These are phyloP conservation scores for Potentilla sterilis DNA, from an alignment of 306 rosid genomes.

Conservation along the genomic window DNA sequence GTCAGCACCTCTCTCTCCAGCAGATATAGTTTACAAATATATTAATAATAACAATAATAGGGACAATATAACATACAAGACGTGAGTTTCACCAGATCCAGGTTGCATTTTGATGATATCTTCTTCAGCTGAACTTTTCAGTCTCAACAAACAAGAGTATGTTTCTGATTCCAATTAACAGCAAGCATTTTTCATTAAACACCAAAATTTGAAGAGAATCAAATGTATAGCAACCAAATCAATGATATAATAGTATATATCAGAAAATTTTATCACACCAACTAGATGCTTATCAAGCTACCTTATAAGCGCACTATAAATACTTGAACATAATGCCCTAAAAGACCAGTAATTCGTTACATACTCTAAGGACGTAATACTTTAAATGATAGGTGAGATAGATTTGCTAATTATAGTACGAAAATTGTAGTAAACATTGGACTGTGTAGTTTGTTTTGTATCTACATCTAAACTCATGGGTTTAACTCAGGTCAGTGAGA, in stretches of 20 bases:
- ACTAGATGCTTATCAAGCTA: neutral
- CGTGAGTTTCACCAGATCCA: constrained; percentile 87
- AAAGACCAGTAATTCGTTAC: too few relatives aligned
- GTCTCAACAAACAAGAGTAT: constrained; percentile 68
- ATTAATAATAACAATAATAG: constrained; percentile 1
- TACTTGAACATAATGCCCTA: neutral
- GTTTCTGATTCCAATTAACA: constrained; percentile 61
- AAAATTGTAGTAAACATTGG: neutral
- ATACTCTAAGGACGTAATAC: neutral
- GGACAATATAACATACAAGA: constrained; percentile 62
- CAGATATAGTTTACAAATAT: neutral
- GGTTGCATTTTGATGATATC: constrained; percentile 85
- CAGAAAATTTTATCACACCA: constrained; percentile 11
- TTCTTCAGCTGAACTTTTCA: constrained; percentile 80
- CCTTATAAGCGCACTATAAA: neutral
- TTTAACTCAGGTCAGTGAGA: neutral
- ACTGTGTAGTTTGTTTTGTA: neutral
- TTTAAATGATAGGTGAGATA: neutral
- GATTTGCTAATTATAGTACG: neutral
- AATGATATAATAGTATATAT: neutral
- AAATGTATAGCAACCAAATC: neutral
- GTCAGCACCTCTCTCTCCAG: constrained; percentile 44
- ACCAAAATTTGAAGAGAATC: neutral
- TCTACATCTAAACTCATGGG: neutral
- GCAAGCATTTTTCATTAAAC: neutral